A percentile compares a stretch with the other conserved stretches of the same genome.
phyloP scores from a whole-genome alignment of 2,329 filamentous ascomycete species.

The Colletotrichum sp. region DNA sequence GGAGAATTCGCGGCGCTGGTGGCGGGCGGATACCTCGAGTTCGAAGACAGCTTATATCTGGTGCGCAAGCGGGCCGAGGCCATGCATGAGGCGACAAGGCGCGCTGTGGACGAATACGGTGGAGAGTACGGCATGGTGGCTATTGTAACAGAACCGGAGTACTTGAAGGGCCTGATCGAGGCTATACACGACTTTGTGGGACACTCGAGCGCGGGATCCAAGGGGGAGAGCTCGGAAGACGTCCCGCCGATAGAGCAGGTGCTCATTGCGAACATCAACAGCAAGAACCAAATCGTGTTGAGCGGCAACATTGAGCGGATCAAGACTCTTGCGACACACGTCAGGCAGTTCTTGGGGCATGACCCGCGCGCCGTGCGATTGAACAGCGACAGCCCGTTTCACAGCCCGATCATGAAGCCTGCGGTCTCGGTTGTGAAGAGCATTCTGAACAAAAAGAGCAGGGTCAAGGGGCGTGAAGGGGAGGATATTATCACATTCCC shows the following conservation, averaged over 20 bases:
- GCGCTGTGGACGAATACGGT: slow-evolving; percentile 69
- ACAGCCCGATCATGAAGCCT: slow-evolving; percentile 89
- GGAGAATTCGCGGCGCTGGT: slow-evolving; percentile 94
- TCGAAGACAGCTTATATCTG: slow-evolving; percentile 78
- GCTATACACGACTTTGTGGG: slow-evolving; percentile 82
- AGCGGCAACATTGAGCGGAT: slow-evolving; percentile 87
- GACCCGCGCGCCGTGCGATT: slow-evolving; percentile 87
- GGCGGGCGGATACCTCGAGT: slow-evolving; percentile 79
- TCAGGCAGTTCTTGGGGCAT: slow-evolving; percentile 88
- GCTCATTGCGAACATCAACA: slow-evolving; percentile 91
- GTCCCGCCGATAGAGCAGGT: slow-evolving; percentile 84
- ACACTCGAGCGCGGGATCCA: slow-evolving; percentile 67
- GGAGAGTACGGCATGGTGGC: slow-evolving; percentile 95
- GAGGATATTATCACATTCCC: slow-evolving; percentile 78
- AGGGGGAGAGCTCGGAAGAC: slow-evolving; percentile 70
- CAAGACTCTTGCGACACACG: slow-evolving; percentile 79
- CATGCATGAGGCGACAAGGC: slow-evolving; percentile 78
- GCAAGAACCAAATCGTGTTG: slow-evolving; percentile 94
- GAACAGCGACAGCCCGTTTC: slow-evolving; percentile 88
- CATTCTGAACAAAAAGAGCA: slow-evolving; percentile 66
- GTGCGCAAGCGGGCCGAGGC: slow-evolving; percentile 79
- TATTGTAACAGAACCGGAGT: slow-evolving; percentile 83
- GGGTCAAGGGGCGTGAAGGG: slow-evolving; percentile 55
- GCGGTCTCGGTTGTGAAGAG: slow-evolving; percentile 76
- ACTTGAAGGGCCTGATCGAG: slow-evolving; percentile 71